Conservation (phyloP, 2,329 filamentous ascomycete genomes). For the Ophiocordyceps sinensis region DNA sequence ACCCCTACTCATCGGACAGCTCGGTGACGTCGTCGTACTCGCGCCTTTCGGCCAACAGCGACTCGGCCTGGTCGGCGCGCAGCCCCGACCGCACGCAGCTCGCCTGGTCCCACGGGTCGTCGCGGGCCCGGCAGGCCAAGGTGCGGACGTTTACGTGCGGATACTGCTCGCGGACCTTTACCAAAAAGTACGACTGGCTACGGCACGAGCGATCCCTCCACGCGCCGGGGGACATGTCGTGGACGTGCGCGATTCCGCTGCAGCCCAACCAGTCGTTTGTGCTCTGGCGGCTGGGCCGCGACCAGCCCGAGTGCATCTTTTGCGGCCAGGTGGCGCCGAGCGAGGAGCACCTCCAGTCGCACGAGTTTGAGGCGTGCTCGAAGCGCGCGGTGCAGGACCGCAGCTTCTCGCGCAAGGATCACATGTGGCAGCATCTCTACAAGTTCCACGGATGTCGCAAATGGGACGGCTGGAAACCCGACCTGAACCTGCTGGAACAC, state of each 20-base stretch:
- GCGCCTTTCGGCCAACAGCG: constrained; percentile 5
- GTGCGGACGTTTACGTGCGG: constrained; percentile 19
- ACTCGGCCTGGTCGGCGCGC: constrained; percentile 1
- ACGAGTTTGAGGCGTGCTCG: constrained; percentile 33
- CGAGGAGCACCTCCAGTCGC: constrained; percentile 20
- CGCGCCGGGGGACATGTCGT: constrained; percentile 24
- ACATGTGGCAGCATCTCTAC: constrained; percentile 25
- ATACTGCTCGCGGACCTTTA: constrained; percentile 22
- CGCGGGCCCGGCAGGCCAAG: constrained; percentile 4
- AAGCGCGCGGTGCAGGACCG: constrained; percentile 28
- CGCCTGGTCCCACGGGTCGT: constrained; percentile 5
- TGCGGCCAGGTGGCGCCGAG: constrained; percentile 19
- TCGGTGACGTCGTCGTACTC: constrained; percentile 5
- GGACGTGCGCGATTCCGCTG: constrained; percentile 33
- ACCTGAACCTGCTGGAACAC: constrained; percentile 18
- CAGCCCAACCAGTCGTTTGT: constrained; percentile 22
- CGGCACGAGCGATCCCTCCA: constrained; percentile 37
- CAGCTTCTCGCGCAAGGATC: constrained; percentile 26
- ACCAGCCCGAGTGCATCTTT: constrained; percentile 24
- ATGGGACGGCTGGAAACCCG: constrained; percentile 32
- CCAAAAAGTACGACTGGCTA: constrained; percentile 25
- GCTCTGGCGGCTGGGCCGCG: constrained; percentile 32
- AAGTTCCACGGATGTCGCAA: constrained; percentile 30
- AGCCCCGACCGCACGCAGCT: constrained; percentile 1
- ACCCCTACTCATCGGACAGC: constrained; percentile 8